Base-by-base conservation (phyloP, 78 protist species). In the Dictyostelium firmibasis region DNA sequence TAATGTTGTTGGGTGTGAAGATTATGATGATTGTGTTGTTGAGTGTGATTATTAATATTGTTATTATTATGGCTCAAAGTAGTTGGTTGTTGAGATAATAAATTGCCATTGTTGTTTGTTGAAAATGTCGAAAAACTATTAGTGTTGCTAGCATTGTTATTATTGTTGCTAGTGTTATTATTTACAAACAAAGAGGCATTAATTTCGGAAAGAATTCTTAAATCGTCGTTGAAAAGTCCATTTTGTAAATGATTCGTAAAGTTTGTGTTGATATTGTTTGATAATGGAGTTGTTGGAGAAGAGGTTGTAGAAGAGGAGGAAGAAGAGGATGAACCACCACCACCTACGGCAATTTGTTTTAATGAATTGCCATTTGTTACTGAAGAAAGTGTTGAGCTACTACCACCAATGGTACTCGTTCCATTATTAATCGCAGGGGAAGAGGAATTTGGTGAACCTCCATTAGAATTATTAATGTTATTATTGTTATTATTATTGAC, bases 161-260 rank as follows among this genome's bases (percentile, higher is more conserved):
- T 50, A 18, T 50, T 50, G 16, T 31, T 70, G 10, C 1, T 62
- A 62, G 20, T 38, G 2, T 10, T 64, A 33, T 38, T 72, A 31
- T 38, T 33, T 27, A 33, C 36, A 69, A 31, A 69, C 27, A 72
- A 77, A 20, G 91, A 85, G 33, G 41, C 60, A 23, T 85, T 77
- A 9, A 70, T 74, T 69, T 41, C 91, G 76, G 77, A 38, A 29
- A 53, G 83, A 69, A 74, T 33, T 85, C 75, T 67, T 67, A 29
- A 27, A 10, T 70, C 84, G 50, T 74, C 38, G 47, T 33, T 53
- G 33, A 77, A 77, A n/a, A 77, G 44, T 77, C 64, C 60, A 77
- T 77, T 77, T 77, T 35, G 83, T 41, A 41, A 41, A n/a, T 35
- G 81, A 75, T 75, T 75, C 35, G 81, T 5, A 75, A 75, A 75